Evolutionary conservation across 805 yeast genomes (phyloP), one percentile per base, ranked within the genome.

Genomic region (Nakazawaea laoshanensis): DNA sequence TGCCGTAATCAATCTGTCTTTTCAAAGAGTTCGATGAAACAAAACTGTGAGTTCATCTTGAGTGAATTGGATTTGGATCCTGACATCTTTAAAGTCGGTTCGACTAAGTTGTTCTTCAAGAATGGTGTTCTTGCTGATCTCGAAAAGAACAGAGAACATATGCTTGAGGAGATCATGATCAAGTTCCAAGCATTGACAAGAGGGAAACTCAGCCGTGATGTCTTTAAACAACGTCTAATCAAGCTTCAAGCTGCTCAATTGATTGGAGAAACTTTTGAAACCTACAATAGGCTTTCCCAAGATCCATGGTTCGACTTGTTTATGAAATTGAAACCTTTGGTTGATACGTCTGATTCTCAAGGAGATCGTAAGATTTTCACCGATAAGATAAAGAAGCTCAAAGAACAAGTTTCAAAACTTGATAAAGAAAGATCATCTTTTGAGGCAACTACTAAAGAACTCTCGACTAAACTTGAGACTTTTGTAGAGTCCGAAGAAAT

Each of bases 231-330:
- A 10, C 59, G 68, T 37, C 59, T 88, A n/a, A 60, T 63, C 33
- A 72, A 74, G 37, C 57, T 78, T 7, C 80, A 77, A 40, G 85
- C 96, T 0, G 72, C 92, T 1, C 75, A 75, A 38, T 61, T 80
- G 1, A 56, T 92, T 25, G 74, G 79, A 33, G 63, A 64, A 34
- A 79, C 83, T 26, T 68, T 92, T 45, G 52, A 58, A 21, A 53
- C 64, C 0, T 74, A 77, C 38, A 64, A 67, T 37, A 55, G 60
- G 9, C 49, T 76, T 9, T 55, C 61, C 29, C 50, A 62, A 8
- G 77, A 76, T 48, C 81, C 82, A 13, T 92, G 98, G 98, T 82
- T 83, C 55, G 71, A 67, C 32, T 60, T 92, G 28, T 75, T 77
- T 39, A 61, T 74, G 14, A 70, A 72, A 34, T 59, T 89, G 44